Evolutionary conservation across 768 basidiomycete genomes (phyloP), one percentile per base, ranked within the genome.

Genomic region (Termitomyces sp.): DNA sequence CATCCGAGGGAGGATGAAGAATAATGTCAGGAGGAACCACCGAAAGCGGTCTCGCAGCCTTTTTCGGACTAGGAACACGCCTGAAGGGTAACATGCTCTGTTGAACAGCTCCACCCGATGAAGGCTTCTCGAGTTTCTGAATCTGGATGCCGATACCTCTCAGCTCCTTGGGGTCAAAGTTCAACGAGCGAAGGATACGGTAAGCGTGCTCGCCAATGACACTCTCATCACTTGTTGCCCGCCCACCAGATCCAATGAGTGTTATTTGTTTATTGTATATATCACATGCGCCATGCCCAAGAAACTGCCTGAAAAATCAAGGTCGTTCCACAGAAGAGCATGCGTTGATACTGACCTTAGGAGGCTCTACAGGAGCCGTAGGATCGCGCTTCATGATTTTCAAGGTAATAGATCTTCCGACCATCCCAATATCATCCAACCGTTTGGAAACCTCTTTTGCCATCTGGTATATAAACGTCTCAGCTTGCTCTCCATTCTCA

Each of bases 71-170:
- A 19, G 56, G 35, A 9, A 56, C 21, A 43, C 62, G 53, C 38
- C 59, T 74, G 68, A 95, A 95, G 0, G 78, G 73, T 28, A 93
- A 68, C 12, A 74, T 73, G 2, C 72, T 78, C 65, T 93, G 93
- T 15, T 76, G 73, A 10, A 66, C 63, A 14, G 60, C 63, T 22
- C 65, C 64, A 3, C 63, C 53, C 2, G 66, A 71, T 1, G 71
- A 69, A 15, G 66, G 62, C 7, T 77, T 73, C 69, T 97, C 93
- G 5, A 98, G 77, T 66, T 94, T 98, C 64, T 88, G 85, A 12
- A 98, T 82, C 63, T 95, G 93, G 8, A 98, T 87, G 0, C 91
- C 93, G 54, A 98, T 81, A 1, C 96, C 96, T 21, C 96, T 80
- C n/a, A 98, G 72, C 58, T 98, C 96, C 56, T 75, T 81, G 0